A percentile compares a stretch with the other conserved stretches of the same genome.
Conservation (phyloP, 441 rosid genomes). For the Macaranga tanarius region DNA sequence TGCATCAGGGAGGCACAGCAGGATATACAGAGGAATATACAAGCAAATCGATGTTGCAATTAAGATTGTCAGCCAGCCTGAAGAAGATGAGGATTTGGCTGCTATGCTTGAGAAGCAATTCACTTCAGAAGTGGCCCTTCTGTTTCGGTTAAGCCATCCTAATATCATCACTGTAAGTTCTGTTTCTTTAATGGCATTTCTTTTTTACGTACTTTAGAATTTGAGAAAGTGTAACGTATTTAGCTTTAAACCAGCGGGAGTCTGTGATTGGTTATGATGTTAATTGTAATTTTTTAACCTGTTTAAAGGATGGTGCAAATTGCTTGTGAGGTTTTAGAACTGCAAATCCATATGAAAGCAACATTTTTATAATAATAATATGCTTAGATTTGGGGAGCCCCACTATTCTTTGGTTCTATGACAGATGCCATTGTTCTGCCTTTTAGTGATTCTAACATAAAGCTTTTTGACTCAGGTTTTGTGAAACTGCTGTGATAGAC, state of each 20-base stretch:
- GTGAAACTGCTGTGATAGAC: constrained; percentile 27
- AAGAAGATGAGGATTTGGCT: constrained; percentile 70
- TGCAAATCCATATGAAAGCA: constrained; percentile 14
- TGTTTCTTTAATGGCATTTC: constrained; percentile 11
- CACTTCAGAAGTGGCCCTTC: constrained; percentile 68
- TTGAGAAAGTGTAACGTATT: constrained; percentile 9
- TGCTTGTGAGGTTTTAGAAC: neutral
- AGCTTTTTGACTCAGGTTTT: constrained; percentile 19
- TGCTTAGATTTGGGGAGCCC: constrained; percentile 16
- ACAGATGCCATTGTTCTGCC: constrained; percentile 22
- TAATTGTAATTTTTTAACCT: neutral
- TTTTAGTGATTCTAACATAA: constrained; percentile 19
- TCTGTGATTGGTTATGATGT: neutral
- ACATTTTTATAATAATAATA: constrained; percentile 14
- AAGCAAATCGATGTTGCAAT: constrained; percentile 73
- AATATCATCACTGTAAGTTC: constrained; percentile 66
- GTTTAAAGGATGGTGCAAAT: constrained; percentile 4
- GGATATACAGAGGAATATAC: constrained; percentile 73
- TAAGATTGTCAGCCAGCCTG: constrained; percentile 71
- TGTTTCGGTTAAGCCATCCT: constrained; percentile 56
- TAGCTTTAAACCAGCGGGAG: neutral
- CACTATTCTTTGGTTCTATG: constrained; percentile 14
- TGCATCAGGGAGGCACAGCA: constrained; percentile 74
- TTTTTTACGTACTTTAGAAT: neutral
- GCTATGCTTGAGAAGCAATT: constrained; percentile 60